Evolutionary conservation across 768 basidiomycete species (phyloP), one percentile per base, ranked within the genome.

Genomic region (Filobasidium floriforme): DNA sequence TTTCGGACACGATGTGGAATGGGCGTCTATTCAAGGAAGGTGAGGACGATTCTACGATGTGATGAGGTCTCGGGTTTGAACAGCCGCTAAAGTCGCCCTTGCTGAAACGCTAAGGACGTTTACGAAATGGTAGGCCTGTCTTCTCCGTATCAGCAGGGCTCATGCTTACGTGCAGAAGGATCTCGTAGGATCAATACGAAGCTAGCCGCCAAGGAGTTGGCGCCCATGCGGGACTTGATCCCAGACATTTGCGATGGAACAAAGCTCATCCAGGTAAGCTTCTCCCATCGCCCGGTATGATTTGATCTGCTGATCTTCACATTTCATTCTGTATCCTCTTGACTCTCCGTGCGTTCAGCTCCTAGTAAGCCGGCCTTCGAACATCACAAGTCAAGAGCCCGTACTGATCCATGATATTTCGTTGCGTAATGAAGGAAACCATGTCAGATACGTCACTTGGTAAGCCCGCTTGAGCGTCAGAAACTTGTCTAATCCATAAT

Each of bases 231-330:
- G 11, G 91, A 92, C 60, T 84, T 99, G 7, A 88, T 91, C 29
- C 83, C 84, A 63, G 96, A 98, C 82, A 85, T 98, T 61, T 90
- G 88, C 6, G 93, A 97, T 80, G 96, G 96, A 41, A 92, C 96
- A 22, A 86, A 89, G 68, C 83, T 99, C 49, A 96, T 98, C 69
- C 93, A 97, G 76, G 84, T 99, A 41, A 91, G 76, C 68, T 90
- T 88, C 92, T 11, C 29, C 32, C 9, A 37, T 37, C 32, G 32
- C n/a, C n/a, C n/a, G n/a, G n/a, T n/a, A n/a, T n/a, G n/a, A n/a
- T n/a, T n/a, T n/a, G n/a, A n/a, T 37, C 32, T 49, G 5, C 12
- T 49, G 22, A 49, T 41, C n/a, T 4, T 24, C 22, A 12, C 4
- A 12, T 24, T 24, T 4, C 7, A 12, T 61, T 28, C 32, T 37